Evolutionary conservation across 768 basidiomycete genomes (phyloP).

Genomic region (Suillus placidus): DNA sequence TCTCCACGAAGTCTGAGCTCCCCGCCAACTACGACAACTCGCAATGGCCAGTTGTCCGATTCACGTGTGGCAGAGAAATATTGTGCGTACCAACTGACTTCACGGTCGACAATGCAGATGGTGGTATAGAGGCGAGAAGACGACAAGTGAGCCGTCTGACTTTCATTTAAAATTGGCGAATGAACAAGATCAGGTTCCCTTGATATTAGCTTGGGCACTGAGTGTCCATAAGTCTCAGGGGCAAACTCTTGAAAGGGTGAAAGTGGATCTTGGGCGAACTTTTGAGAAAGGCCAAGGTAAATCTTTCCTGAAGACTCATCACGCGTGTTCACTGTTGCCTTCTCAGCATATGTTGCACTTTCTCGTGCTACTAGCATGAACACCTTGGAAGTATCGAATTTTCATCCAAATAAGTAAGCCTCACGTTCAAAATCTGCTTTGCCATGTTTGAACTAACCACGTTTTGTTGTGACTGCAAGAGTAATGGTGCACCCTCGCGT

Average conservation of each 20-base stretch:
- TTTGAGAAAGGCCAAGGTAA: constrained; percentile 84
- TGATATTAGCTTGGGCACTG: constrained; percentile 85
- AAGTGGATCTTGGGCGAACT: constrained; percentile 70
- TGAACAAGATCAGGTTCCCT: constrained; percentile 43
- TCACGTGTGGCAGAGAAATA: constrained; percentile 48
- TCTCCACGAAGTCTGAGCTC: constrained; percentile 22
- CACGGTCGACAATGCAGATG: constrained; percentile 62
- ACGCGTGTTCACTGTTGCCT: background rate
- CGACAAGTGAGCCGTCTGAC: constrained; percentile 56
- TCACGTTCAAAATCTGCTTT: background rate
- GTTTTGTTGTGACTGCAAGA: constrained; percentile 35
- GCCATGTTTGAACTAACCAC: constrained; percentile 6
- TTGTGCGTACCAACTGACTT: constrained; percentile 62
- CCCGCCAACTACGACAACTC: constrained; percentile 27
- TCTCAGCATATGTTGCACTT: constrained; percentile 67
- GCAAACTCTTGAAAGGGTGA: constrained; percentile 83
- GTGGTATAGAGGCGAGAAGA: constrained; percentile 59
- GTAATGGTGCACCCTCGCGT: constrained; percentile 68
- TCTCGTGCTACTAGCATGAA: constrained; percentile 74
- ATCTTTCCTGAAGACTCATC: constrained; percentile 4
- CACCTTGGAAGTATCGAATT: constrained; percentile 64
- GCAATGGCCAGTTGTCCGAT: constrained; percentile 65
- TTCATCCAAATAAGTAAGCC: constrained; percentile 58
- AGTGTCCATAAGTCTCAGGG: constrained; percentile 91
- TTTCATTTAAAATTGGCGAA: constrained; percentile 46